Evolutionary conservation across 768 basidiomycete species (phyloP), one percentile per base, ranked within the genome.

Genomic region (Suillus fuscotomentosus): DNA sequence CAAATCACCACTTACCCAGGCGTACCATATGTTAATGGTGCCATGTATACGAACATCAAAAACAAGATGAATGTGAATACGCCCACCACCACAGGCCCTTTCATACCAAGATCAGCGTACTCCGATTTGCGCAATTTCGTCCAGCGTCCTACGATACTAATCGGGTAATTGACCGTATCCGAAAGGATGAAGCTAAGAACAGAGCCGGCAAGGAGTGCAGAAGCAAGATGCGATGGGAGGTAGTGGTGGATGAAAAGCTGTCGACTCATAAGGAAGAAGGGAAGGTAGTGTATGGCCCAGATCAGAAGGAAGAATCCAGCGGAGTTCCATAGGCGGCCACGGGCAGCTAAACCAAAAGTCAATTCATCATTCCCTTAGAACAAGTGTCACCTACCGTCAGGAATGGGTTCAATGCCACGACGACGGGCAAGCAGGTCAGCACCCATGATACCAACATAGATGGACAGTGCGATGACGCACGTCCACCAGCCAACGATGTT

Each of bases 241-340:
- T 99, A 99, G 76, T 97, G 96, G 75, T 99, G 97, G 31, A 99
- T 81, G 84, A 99, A 99, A 50, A 96, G 83, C 72, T 99, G 97
- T 45, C 97, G 92, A 72, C 85, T 90, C 94, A 99, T 97, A 34
- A 98, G 83, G 88, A 94, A 99, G 85, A 99, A 99, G 7, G 97
- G 97, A 72, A 91, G 80, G 79, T 97, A 99, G 76, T 99, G 97
- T 62, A 92, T 93, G 14, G 85, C 90, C 97, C 97, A 99, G 31
- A 97, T 86, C 38, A 95, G 80, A 61, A 95, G 78, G 87, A 99
- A 99, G 83, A 98, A 97, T 24, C 97, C 95, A 31, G 92, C 87
- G 54, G 95, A 95, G 74, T 99, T 96, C 88, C 95, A 94, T 13
- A 99, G 82, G 42, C 97, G 89, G 73, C 97, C 95, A 59, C 95